phyloP scores from a whole-genome alignment of 2,329 filamentous ascomycete species.

The Fusarium sp. region DNA sequence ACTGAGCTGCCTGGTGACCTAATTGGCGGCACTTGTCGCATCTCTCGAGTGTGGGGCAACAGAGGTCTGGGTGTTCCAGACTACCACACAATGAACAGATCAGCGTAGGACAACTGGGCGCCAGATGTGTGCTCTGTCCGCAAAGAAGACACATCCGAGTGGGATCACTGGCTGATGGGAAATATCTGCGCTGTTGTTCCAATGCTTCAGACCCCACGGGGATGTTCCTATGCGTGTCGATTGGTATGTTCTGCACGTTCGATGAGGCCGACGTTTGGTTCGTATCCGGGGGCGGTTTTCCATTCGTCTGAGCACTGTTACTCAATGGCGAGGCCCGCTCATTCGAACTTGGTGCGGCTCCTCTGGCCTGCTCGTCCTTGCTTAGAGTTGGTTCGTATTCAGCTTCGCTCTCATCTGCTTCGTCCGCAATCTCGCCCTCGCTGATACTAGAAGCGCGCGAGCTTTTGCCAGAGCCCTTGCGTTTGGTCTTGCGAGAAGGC shows the following conservation, averaged over 20 bases:
- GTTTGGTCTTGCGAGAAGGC: slow-evolving; percentile 28
- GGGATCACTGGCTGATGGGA: slow-evolving; percentile 63
- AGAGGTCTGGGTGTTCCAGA: slow-evolving; percentile 63
- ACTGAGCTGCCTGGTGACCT: slow-evolving; percentile 69
- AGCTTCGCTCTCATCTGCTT: slow-evolving; percentile 44
- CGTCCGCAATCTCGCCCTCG: slow-evolving; percentile 31
- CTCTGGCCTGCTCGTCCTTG: slow-evolving; percentile 26
- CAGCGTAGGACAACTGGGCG: slow-evolving; percentile 61
- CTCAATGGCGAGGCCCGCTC: slow-evolving; percentile 10
- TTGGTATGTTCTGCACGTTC: slow-evolving; percentile 18
- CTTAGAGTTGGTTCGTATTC: slow-evolving; percentile 46
- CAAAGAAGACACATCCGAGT: slow-evolving; percentile 68
- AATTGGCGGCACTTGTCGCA: slow-evolving; percentile 75
- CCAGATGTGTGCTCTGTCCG: slow-evolving; percentile 63
- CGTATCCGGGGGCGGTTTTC: slow-evolving; percentile 13
- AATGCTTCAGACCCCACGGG: slow-evolving; percentile 54
- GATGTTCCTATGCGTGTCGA: slow-evolving; percentile 40
- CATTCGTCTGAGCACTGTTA: slow-evolving; percentile 22
- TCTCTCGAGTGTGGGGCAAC: slow-evolving; percentile 66
- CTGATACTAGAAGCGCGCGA: slow-evolving; percentile 41
- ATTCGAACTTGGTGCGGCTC: slow-evolving; percentile 17
- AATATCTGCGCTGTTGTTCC: slow-evolving; percentile 64
- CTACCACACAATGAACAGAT: slow-evolving; percentile 66
- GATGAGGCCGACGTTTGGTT: slow-evolving; percentile 8
- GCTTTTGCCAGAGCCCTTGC: slow-evolving; percentile 20